Conservation (phyloP, 257 asterid species). For the Nemophila menziesii region DNA sequence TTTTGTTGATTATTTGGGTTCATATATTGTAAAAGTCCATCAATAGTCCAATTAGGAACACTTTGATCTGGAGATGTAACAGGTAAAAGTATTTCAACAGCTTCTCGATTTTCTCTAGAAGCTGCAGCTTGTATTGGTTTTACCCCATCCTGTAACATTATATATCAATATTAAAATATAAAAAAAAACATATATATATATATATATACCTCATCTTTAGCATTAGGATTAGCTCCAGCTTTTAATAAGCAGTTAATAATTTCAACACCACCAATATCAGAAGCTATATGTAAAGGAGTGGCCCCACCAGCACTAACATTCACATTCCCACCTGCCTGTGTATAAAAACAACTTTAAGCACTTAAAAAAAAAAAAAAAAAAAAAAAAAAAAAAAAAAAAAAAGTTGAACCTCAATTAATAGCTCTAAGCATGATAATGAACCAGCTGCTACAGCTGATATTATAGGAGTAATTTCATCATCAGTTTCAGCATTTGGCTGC, state of each 20-base stretch:
- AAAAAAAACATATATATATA: neutral
- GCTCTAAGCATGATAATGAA: constrained; percentile 63
- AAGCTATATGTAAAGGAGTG: constrained; percentile 90
- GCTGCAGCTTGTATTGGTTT: constrained; percentile 86
- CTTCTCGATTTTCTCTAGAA: constrained; percentile 47
- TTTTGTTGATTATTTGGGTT: constrained; percentile 33
- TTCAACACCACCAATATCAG: constrained; percentile 66
- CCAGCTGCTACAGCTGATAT: constrained; percentile 93
- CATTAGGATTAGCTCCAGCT: constrained; percentile 91
- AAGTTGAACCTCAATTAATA: constrained; percentile 24
- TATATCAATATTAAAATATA: too few species aligned
- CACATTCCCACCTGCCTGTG: constrained; percentile 76
- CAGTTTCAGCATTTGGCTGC: constrained; percentile 80
- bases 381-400: too few species aligned
- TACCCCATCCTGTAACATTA: constrained; percentile 53
- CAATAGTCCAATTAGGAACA: constrained; percentile 60
- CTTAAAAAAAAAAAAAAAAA: neutral
- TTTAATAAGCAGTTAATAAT: constrained; percentile 60
- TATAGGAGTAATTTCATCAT: constrained; percentile 80
- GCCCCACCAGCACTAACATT: constrained; percentile 86
- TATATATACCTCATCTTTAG: constrained; percentile 53
- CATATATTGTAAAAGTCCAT: constrained; percentile 60
- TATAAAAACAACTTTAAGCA: constrained; percentile 12
- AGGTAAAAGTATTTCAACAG: constrained; percentile 67
- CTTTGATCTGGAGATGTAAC: constrained; percentile 34